These are phyloP conservation scores for Lyophyllum atratum DNA, from an alignment of 768 basidiomycete species.

Conservation along the genomic window DNA sequence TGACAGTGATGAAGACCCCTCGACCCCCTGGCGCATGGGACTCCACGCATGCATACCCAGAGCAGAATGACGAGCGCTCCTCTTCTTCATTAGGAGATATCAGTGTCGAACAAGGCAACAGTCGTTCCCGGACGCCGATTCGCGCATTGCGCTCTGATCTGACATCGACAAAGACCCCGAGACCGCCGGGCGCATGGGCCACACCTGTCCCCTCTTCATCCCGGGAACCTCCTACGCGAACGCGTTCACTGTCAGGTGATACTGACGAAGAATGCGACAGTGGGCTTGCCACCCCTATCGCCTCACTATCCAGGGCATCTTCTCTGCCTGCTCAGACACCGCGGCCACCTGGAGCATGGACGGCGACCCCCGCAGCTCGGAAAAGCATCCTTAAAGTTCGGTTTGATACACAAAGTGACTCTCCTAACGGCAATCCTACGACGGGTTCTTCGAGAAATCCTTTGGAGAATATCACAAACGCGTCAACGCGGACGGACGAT, in stretches of 20 bases:
- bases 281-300: constrained; percentile 47
- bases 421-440: neutral
- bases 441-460: constrained; percentile 10
- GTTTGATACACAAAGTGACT: constrained; percentile 52
- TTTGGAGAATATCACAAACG: constrained; percentile 7
- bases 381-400: constrained; percentile 73
- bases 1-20: constrained; percentile 42
- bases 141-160: constrained; percentile 10
- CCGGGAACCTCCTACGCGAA: constrained; percentile 10
- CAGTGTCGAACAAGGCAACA: neutral
- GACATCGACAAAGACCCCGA: constrained; percentile 26
- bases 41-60: constrained; percentile 23
- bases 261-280: constrained; percentile 28
- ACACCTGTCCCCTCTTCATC: constrained; percentile 24
- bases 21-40: constrained; percentile 45
- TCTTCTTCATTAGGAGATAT: neutral
- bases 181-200: constrained; percentile 39
- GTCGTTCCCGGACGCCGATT: constrained; percentile 4
- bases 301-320: constrained; percentile 51
- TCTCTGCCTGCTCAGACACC: constrained; percentile 58
- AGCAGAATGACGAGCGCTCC: neutral
- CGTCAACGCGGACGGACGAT: constrained; percentile 1
- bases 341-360: constrained; percentile 71
- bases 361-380: constrained; percentile 53
- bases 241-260: constrained; percentile 19